Evolutionary conservation across 495 filamentous ascomycete species (phyloP).

Genomic region (Articulospora tetracladia): DNA sequence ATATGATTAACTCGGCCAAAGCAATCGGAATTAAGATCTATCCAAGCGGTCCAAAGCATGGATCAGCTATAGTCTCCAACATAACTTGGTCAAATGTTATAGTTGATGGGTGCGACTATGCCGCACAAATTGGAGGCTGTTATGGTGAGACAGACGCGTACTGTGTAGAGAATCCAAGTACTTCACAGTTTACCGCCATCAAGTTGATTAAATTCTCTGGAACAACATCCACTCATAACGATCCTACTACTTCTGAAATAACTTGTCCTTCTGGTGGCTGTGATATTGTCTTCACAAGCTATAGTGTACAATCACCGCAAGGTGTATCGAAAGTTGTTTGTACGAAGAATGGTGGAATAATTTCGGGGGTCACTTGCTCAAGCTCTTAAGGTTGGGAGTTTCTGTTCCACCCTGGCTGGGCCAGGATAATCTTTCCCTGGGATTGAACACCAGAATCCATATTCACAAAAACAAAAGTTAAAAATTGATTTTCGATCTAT

Average conservation of each 20-base stretch:
- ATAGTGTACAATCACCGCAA: conserved; percentile 31
- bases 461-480: too few species aligned
- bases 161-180: conserved; percentile 33
- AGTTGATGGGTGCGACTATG: conserved; percentile 39
- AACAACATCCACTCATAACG: conserved; percentile 36
- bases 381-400: neutral
- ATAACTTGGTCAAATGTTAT: conserved; percentile 37
- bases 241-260: conserved; percentile 33
- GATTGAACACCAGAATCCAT: too few species aligned
- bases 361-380: neutral
- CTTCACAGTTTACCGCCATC: conserved; percentile 33
- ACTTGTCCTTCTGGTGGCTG: conserved; percentile 38
- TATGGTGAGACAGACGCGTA: conserved; percentile 38
- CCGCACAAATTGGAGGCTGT: conserved; percentile 44
- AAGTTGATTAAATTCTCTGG: conserved; percentile 35
- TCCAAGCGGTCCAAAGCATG: conserved; percentile 31
- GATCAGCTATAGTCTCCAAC: conserved; percentile 35
- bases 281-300: conserved; percentile 30
- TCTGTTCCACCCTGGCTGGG: too few species aligned
- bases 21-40: conserved; percentile 43
- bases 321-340: conserved; percentile 24
- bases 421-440: too few species aligned
- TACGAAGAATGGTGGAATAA: neutral
- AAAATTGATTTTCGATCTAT: too few species aligned
- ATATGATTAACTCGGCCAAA: conserved; percentile 39